These are phyloP conservation scores for Fusarium tuaranense DNA, from an alignment of 2,329 filamentous ascomycete genomes.

Conservation along the genomic window DNA sequence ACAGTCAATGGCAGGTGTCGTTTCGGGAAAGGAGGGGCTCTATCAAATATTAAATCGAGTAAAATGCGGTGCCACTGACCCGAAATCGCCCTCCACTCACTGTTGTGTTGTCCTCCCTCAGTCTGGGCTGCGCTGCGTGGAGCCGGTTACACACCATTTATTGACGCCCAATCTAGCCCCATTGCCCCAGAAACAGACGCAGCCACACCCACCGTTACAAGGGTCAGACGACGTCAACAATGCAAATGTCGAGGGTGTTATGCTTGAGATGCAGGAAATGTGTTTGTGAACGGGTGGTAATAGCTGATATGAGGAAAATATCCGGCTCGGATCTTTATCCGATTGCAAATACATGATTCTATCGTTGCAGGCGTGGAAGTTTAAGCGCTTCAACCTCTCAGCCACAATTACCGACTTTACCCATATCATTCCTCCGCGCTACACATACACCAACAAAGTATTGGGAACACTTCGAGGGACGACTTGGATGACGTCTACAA, in stretches of 20 bases:
- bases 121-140: constrained; percentile 5
- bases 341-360: background rate
- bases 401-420: constrained; percentile 8
- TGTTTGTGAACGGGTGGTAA: background rate
- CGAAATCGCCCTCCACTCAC: constrained; percentile 1
- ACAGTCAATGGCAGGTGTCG: background rate
- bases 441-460: background rate
- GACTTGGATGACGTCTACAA: constrained; percentile 11
- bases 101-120: constrained; percentile 37
- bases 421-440: constrained; percentile 21
- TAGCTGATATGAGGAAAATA: background rate
- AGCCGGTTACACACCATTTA: constrained; percentile 30
- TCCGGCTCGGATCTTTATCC: background rate
- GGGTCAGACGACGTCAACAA: constrained; percentile 16
- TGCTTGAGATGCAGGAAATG: background rate
- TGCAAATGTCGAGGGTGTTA: background rate
- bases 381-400: background rate
- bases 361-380: background rate
- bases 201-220: constrained; percentile 26
- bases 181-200: constrained; percentile 47
- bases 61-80: constrained; percentile 20
- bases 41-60: constrained; percentile 12
- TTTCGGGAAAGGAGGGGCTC: constrained; percentile 16
- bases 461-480: constrained; percentile 1
- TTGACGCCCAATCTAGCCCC: constrained; percentile 44